Conservation (phyloP, 23 red algal genomes). For the Gracilaria vermiculophylla region DNA sequence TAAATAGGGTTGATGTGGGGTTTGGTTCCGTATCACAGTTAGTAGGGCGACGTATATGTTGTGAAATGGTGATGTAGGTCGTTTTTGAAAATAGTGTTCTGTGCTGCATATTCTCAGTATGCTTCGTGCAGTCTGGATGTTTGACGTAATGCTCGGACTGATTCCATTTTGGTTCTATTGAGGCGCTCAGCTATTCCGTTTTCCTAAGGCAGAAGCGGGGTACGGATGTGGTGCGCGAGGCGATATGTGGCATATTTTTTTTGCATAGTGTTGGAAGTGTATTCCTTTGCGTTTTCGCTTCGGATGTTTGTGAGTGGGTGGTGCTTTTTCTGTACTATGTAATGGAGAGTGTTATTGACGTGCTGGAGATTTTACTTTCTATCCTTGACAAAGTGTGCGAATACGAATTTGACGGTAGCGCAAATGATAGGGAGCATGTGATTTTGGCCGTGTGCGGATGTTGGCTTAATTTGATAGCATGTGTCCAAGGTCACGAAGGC, state of each 20-base stretch:
- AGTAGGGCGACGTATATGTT: not conserved
- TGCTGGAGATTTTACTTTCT: not conserved
- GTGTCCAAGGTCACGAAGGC: not conserved
- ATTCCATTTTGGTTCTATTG: not conserved
- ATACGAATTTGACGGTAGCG: not conserved
- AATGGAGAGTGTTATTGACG: not conserved
- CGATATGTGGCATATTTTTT: not conserved
- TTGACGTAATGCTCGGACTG: not conserved
- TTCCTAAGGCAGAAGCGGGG: conserved; percentile 3
- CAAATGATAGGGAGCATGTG: not conserved
- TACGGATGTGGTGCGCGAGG: not conserved
- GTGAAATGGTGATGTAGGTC: not conserved
- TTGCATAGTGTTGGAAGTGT: not conserved
- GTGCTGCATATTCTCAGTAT: not conserved
- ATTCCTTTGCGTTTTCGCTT: conserved; percentile 14
- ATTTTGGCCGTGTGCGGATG: not conserved
- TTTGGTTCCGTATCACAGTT: not conserved
- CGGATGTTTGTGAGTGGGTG: not conserved
- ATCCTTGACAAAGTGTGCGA: not conserved
- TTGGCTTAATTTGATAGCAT: not conserved
- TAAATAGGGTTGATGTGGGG: not conserved
- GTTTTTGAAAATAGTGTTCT: not conserved
- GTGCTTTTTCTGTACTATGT: not conserved
- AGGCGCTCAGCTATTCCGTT: conserved; percentile 13
- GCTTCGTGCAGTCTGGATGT: not conserved